phyloP scores from a whole-genome alignment of 768 basidiomycete species.

The Amanita phalloides region DNA sequence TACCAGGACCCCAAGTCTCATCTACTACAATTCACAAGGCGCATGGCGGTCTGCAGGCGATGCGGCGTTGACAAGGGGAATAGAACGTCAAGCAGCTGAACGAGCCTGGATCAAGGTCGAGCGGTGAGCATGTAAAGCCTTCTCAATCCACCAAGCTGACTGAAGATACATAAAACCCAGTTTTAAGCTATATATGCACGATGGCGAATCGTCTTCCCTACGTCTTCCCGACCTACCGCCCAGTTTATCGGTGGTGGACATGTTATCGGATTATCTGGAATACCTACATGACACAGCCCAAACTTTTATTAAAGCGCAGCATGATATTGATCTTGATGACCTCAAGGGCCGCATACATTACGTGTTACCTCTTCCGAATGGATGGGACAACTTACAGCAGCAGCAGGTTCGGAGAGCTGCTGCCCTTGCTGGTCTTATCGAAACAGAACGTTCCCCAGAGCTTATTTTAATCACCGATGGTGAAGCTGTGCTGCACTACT shows the following conservation, averaged over 20 bases:
- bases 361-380: conserved; percentile 4
- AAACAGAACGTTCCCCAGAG: neutral
- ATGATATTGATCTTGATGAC: conserved; percentile 10
- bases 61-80: conserved; percentile 23
- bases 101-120: conserved; percentile 35
- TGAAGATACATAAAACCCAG: conserved; percentile 12
- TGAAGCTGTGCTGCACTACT: conserved; percentile 2
- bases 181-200: conserved; percentile 29
- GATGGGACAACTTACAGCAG: conserved; percentile 5
- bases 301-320: conserved; percentile 36
- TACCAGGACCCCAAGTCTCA: conserved; percentile 1
- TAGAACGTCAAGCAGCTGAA: conserved; percentile 28
- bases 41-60: conserved; percentile 1
- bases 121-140: conserved; percentile 24
- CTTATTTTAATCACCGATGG: conserved; percentile 4
- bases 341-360: conserved; percentile 2
- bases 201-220: conserved; percentile 9
- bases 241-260: conserved; percentile 26
- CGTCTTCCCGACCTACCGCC: conserved; percentile 26
- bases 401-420: conserved; percentile 4
- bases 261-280: conserved; percentile 39
- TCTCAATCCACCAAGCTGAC: conserved; percentile 8
- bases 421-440: conserved; percentile 1
- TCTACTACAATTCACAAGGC: conserved; percentile 5
- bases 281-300: conserved; percentile 36